Percentiles rank a stretch among this genome's conserved stretches.
Conservation (phyloP, 495 filamentous ascomycete genomes). For the Bacidia gigantensis region DNA sequence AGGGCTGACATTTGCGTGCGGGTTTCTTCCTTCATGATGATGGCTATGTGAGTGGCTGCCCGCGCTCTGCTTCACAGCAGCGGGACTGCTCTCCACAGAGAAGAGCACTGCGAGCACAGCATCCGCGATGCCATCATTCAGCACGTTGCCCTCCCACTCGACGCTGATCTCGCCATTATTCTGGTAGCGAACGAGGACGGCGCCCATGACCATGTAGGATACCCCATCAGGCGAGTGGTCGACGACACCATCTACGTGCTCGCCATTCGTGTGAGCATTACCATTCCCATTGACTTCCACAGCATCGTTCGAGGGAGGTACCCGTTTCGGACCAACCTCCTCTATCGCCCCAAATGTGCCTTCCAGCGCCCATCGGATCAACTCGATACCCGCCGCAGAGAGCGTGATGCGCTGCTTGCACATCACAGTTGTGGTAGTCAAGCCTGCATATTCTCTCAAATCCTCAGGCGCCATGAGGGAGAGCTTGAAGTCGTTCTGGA, state of each 20-base stretch:
- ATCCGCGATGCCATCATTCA: constrained; percentile 95
- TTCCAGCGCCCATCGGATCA: constrained; percentile 89
- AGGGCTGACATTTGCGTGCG: constrained; percentile 54
- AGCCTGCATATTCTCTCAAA: constrained; percentile 82
- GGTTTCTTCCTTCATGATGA: constrained; percentile 44
- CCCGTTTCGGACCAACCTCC: constrained; percentile 39
- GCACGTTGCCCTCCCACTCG: constrained; percentile 95
- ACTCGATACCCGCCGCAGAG: constrained; percentile 72
- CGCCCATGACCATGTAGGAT: constrained; percentile 79
- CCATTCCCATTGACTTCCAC: constrained; percentile 29
- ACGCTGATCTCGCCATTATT: constrained; percentile 66
- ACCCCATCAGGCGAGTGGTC: constrained; percentile 21
- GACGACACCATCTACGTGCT: constrained; percentile 39
- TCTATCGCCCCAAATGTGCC: constrained; percentile 83
- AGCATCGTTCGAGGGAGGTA: constrained; percentile 25
- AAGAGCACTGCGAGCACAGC: constrained; percentile 84
- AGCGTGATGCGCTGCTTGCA: constrained; percentile 82
- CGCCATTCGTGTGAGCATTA: constrained; percentile 17
- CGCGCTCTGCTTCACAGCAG: constrained; percentile 71
- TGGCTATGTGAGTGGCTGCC: constrained; percentile 32
- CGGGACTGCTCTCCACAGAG: constrained; percentile 80
- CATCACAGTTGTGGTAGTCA: constrained; percentile 82
- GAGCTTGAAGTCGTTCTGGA: constrained; percentile 94
- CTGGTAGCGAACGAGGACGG: constrained; percentile 59
- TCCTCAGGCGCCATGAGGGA: constrained; percentile 94